Base-by-base conservation (phyloP, 495 filamentous ascomycete genomes). In the Copromyces sp. region DNA sequence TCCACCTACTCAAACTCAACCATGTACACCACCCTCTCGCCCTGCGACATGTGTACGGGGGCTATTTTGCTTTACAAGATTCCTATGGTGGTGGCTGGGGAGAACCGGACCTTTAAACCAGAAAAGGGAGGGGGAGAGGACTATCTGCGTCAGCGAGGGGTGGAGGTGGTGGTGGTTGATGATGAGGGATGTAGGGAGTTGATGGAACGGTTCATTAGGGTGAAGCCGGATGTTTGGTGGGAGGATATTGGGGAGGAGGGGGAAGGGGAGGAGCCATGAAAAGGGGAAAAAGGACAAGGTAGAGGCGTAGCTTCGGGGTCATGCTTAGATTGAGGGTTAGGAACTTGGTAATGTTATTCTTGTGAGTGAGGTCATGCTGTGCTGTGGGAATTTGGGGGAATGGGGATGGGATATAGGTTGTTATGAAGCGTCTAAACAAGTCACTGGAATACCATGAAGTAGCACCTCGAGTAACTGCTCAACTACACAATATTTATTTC, bases 21-120 rank as follows among this genome's bases (percentile, higher is more conserved):
- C 5, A 94, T 95, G 90, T 95, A 93, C 81, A 95, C 93, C 9
- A 95, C 93, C 2, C 83, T 96, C 5, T 94, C 93, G 16, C 93
- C 92, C 1, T 97, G 93, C 79, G 90, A 94, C 78, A 95, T 95
- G 93, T 95, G 92, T 69, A 86, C 93, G 16, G 93, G 93, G 35
- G 93, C 93, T 4, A 93, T 91, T 76, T 82, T 96, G 65, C 85
- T 94, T 71, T 95, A 94, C 83, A 91, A 91, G 76, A 88, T 97
- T 45, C 85, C 87, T 70, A 89, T 93, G 3, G 92, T 95, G 3
- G 92, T 97, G 41, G 88, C 96, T 82, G 93, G 93, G 9, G 93
- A 97, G 83, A 94, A 94, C 78, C 86, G 87, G 77, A 95, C 87
- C 65, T 94, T 94, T 76, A 93, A 4, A 92, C 92, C 47, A 29